These are phyloP conservation scores for Xylaria curta DNA, from an alignment of 495 filamentous ascomycete genomes.

Conservation along the genomic window DNA sequence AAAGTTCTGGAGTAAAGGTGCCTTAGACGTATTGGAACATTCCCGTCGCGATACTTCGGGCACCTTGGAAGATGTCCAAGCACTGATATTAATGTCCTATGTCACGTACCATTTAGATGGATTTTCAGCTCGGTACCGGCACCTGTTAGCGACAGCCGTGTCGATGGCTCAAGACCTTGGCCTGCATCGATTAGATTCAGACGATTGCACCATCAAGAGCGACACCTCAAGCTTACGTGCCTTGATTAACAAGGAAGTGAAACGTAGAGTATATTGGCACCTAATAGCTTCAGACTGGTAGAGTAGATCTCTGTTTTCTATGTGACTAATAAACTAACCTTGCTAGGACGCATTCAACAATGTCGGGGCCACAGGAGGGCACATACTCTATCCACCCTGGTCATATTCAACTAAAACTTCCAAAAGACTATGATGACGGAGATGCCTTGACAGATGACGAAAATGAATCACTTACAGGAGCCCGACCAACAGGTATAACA, in stretches of 20 bases:
- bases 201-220: constrained; percentile 27
- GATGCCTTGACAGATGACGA: not conserved
- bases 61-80: constrained; percentile 54
- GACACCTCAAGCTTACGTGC: not conserved
- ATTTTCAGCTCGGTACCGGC: constrained; percentile 42
- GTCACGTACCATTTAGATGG: constrained; percentile 45
- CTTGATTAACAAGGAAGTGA: not conserved
- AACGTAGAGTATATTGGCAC: constrained; percentile 13
- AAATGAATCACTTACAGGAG: not conserved
- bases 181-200: constrained; percentile 54
- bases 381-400: constrained; percentile 53
- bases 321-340: constrained; percentile 43
- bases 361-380: constrained; percentile 57
- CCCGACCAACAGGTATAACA: constrained; percentile 50
- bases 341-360: constrained; percentile 24
- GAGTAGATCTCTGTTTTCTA: not conserved
- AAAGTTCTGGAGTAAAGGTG: constrained; percentile 29
- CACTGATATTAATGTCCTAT: constrained; percentile 50
- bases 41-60: constrained; percentile 45
- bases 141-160: constrained; percentile 29
- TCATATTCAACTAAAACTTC: constrained; percentile 52
- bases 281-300: constrained; percentile 13
- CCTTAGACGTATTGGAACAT: constrained; percentile 37
- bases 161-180: constrained; percentile 48
- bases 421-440: constrained; percentile 40